Conservation (phyloP, 192 early-diverging fungal species). For the Coemansia sp. region DNA sequence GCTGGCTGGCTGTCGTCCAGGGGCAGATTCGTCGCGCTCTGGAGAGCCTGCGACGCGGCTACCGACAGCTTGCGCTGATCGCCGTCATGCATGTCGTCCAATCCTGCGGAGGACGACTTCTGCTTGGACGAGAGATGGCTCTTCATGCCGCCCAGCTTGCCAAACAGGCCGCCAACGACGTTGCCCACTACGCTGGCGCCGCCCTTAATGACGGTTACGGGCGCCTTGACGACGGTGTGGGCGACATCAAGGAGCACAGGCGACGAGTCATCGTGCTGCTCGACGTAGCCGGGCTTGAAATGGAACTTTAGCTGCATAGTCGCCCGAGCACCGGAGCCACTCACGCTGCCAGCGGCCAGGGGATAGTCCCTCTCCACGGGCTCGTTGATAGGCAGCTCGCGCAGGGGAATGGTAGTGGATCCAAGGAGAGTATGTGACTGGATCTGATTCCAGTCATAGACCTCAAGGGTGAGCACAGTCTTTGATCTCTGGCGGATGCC, state of each 20-base stretch:
- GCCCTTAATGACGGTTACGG: slow-evolving; percentile 57
- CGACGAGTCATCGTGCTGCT: slow-evolving; percentile 55
- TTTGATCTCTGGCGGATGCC: slow-evolving; percentile 58
- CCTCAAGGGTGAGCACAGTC: slow-evolving; percentile 59
- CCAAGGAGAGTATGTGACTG: slow-evolving; percentile 63
- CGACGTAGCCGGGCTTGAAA: slow-evolving; percentile 61
- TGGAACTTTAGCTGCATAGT: slow-evolving; percentile 57
- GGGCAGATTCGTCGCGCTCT: slow-evolving; percentile 42
- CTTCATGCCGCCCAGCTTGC: slow-evolving; percentile 46
- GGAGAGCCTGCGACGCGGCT: slow-evolving; percentile 27
- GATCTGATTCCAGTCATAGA: slow-evolving; percentile 81
- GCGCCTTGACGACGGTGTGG: slow-evolving; percentile 58
- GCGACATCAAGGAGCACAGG: slow-evolving; percentile 57
- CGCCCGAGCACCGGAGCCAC: slow-evolving; percentile 11
- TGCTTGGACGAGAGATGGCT: slow-evolving; percentile 8
- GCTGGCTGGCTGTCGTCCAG: slow-evolving; percentile 11
- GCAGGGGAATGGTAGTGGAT: slow-evolving; percentile 53
- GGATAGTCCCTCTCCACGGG: slow-evolving; percentile 49
- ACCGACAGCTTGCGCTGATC: slow-evolving; percentile 24
- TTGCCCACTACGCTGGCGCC: slow-evolving; percentile 54
- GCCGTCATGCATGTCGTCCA: background rate
- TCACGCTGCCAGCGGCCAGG: slow-evolving; percentile 20
- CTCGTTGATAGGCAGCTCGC: slow-evolving; percentile 55
- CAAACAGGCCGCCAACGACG: slow-evolving; percentile 42
- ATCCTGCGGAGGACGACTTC: background rate